Evolutionary conservation across 2,329 filamentous ascomycete genomes (phyloP), one percentile per base, ranked within the genome.

Genomic region (Trichophyton equinum): DNA sequence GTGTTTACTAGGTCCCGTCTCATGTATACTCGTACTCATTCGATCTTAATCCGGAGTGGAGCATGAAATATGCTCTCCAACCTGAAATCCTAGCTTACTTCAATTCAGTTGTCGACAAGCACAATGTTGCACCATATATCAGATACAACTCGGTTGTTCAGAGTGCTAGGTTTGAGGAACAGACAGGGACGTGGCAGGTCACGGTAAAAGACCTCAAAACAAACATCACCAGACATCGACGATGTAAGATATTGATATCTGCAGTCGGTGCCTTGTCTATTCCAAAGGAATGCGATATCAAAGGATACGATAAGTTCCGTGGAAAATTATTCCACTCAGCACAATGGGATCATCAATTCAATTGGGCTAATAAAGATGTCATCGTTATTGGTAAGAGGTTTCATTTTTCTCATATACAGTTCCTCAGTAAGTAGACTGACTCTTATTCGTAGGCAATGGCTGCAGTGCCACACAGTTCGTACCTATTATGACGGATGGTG

Each of bases 401-500:
- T 15, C 44, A 49, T 15, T 15, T 3, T 9, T 20, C 49, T 7
- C 15, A 9, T 49, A 8, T 25, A 11, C 7, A 33, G 56, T 18
- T 33, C 20, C 22, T 20, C 20, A 1, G 3, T 15, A 44, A 57
- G n/a, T 18, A 33, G 22, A 55, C 4, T 30, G 18, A 36, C 27
- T 11, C 8, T 2, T 38, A 20, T 18, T 53, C 61, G 13, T 60
- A 73, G 75, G 74, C 18, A 79, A 79, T 61, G 77, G 77, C 42
- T 79, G 76, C 64, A 76, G 73, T 57, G 78, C 77, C 5, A 78
- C 77, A 0, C 77, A 79, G 64, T 77, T 79, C 46, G 73, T 79
- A 1, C 78, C 77, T 2, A 73, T 76, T 40, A 72, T 79, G 67
- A 73, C 72, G 15, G 66, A 68, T 36, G 69, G 69, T n/a, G 67